These are phyloP conservation scores for Aspergillus hiratsukae DNA, from an alignment of 2,329 filamentous ascomycete genomes.

Conservation along the genomic window DNA sequence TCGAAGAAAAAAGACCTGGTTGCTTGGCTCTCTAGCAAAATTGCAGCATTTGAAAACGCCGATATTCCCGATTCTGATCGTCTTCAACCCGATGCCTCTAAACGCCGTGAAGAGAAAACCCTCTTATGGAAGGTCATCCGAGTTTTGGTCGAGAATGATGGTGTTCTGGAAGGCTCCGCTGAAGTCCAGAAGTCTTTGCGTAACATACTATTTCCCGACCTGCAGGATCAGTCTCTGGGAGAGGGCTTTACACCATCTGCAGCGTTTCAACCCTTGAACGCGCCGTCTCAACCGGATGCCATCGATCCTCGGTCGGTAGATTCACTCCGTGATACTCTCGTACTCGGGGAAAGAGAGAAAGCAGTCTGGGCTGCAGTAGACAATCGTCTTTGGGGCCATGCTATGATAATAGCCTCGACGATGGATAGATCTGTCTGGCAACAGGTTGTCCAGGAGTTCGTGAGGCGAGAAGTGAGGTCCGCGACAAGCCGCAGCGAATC, in stretches of 20 bases:
- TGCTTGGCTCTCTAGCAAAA: constrained; percentile 72
- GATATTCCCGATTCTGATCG: constrained; percentile 45
- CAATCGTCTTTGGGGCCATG: constrained; percentile 92
- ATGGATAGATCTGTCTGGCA: constrained; percentile 73
- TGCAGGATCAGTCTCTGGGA: constrained; percentile 28
- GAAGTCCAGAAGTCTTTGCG: constrained; percentile 71
- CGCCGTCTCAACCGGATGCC: constrained; percentile 55
- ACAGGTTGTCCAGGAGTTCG: constrained; percentile 90
- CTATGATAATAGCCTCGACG: constrained; percentile 83
- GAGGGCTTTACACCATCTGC: constrained; percentile 25
- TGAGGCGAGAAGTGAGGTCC: constrained; percentile 88
- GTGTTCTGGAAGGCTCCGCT: constrained; percentile 67
- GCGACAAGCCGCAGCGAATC: constrained; percentile 76
- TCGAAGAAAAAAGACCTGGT: constrained; percentile 92
- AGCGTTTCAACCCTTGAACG: constrained; percentile 33
- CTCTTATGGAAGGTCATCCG: constrained; percentile 83
- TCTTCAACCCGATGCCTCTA: constrained; percentile 49
- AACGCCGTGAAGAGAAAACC: constrained; percentile 71
- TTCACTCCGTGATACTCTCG: constrained; percentile 66
- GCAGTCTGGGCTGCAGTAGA: constrained; percentile 93
- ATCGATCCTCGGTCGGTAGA: constrained; percentile 67
- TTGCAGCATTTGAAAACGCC: constrained; percentile 64
- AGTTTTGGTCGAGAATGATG: constrained; percentile 81
- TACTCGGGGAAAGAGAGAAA: constrained; percentile 79
- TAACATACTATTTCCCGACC: constrained; percentile 64